Conservation (phyloP, 1,284 basidiomycete species). For the Cystobasidium sp. region DNA sequence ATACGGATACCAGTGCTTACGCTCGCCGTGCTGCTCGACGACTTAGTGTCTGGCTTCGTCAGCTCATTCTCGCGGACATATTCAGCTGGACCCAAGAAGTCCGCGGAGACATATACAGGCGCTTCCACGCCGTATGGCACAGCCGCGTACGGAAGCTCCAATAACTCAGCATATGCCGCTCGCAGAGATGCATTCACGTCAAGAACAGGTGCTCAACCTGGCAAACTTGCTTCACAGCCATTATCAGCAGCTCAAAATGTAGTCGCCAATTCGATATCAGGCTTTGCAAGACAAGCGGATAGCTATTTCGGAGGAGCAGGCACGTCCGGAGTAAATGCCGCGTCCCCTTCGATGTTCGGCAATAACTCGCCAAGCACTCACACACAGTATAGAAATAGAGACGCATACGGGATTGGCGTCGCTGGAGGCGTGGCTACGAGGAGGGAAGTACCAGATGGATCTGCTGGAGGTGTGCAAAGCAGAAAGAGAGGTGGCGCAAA, state of each 20-base stretch:
- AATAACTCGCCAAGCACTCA: not conserved
- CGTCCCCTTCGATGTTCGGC: not conserved
- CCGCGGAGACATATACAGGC: conserved; percentile 43
- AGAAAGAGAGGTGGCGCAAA: conserved; percentile 30
- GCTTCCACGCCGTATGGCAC: conserved; percentile 48
- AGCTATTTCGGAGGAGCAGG: conserved; percentile 26
- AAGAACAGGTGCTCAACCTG: conserved; percentile 23
- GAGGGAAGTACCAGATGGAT: conserved; percentile 23
- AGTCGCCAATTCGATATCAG: conserved; percentile 10
- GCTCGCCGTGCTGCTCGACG: conserved; percentile 73
- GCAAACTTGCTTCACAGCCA: not conserved
- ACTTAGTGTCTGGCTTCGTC: conserved; percentile 67
- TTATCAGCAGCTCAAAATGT: conserved; percentile 22
- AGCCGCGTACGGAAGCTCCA: conserved; percentile 20
- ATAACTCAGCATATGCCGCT: conserved; percentile 35
- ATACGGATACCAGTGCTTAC: conserved; percentile 75
- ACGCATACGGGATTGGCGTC: conserved; percentile 28
- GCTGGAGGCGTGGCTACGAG: conserved; percentile 31
- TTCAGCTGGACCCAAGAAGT: conserved; percentile 36
- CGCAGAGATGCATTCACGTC: conserved; percentile 38
- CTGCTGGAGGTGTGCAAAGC: conserved; percentile 28
- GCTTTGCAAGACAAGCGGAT: conserved; percentile 42
- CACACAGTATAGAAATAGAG: not conserved
- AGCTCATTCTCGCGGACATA: conserved; percentile 61
- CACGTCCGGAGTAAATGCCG: not conserved